A percentile compares a stretch with the other conserved stretches of the same genome.
phyloP scores from a whole-genome alignment of 2,329 filamentous ascomycete genomes.

The Mollisiaceae sp. region DNA sequence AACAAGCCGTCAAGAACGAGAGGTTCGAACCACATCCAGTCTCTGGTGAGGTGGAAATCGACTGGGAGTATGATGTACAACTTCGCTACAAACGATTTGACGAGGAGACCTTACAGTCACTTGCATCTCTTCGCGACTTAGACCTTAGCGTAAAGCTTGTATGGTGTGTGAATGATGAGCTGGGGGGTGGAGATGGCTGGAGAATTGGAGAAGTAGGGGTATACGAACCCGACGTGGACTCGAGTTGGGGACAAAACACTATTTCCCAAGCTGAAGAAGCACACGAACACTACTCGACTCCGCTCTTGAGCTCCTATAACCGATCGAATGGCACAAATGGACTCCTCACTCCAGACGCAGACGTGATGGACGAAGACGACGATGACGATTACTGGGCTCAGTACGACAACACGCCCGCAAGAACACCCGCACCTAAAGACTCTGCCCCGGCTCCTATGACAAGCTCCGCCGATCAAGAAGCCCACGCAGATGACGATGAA shows the following conservation, averaged over 20 bases:
- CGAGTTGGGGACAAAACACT: conserved; percentile 55
- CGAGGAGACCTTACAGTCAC: conserved; percentile 73
- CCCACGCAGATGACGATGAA: conserved; percentile 61
- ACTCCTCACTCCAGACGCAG: conserved; percentile 29
- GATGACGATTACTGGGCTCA: conserved; percentile 82
- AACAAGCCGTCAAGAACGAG: conserved; percentile 65
- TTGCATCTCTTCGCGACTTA: conserved; percentile 66
- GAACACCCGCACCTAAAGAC: conserved; percentile 65
- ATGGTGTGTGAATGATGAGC: conserved; percentile 65
- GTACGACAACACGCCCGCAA: conserved; percentile 73
- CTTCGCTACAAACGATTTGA: conserved; percentile 72
- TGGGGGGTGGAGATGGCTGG: conserved; percentile 69
- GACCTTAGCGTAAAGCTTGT: conserved; percentile 69
- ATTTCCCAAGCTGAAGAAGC: conserved; percentile 66
- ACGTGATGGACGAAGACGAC: conserved; percentile 61
- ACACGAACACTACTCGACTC: conserved; percentile 45
- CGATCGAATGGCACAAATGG: conserved; percentile 30
- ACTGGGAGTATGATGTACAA: conserved; percentile 68
- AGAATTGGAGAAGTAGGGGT: conserved; percentile 71
- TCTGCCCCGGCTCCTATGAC: conserved; percentile 61
- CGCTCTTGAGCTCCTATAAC: conserved; percentile 18
- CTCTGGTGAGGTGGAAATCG: conserved; percentile 78
- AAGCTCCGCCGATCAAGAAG: background rate
- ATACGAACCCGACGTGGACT: conserved; percentile 57
- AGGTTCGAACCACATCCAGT: conserved; percentile 79